phyloP scores from a whole-genome alignment of 2,329 filamentous ascomycete species.

The Botrytis squamosa region DNA sequence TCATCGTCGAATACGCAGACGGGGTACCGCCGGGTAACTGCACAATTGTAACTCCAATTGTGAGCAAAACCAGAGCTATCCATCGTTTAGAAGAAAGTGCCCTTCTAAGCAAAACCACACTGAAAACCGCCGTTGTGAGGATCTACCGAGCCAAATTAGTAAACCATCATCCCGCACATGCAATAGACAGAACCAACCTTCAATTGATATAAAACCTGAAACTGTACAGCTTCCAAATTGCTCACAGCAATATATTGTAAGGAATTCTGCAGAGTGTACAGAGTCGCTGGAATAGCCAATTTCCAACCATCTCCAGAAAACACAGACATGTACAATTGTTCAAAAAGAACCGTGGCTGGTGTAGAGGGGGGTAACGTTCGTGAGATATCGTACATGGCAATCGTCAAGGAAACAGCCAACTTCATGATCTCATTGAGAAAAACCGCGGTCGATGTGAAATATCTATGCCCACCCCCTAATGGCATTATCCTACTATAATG shows the following conservation, averaged over 20 bases:
- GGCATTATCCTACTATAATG: conserved; percentile 96
- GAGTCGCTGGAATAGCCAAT: conserved; percentile 78
- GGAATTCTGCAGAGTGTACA: conserved; percentile 93
- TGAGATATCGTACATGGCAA: conserved; percentile 86
- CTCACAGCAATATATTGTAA: conserved; percentile 89
- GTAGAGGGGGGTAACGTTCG: conserved; percentile 73
- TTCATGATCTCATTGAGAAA: conserved; percentile 93
- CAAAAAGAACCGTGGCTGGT: conserved; percentile 75
- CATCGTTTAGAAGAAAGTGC: conserved; percentile 72
- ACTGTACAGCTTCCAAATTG: conserved; percentile 88
- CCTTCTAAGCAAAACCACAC: conserved; percentile 71
- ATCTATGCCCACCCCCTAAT: conserved; percentile 76
- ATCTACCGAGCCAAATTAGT: conserved; percentile 51
- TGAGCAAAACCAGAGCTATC: conserved; percentile 75
- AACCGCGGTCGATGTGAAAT: conserved; percentile 90
- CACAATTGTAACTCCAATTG: conserved; percentile 79
- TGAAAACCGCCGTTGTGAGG: conserved; percentile 84
- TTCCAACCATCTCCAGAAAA: conserved; percentile 95
- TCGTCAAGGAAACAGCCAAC: conserved; percentile 78
- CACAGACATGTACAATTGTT: conserved; percentile 74
- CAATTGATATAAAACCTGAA: conserved; percentile 89
- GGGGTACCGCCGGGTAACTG: conserved; percentile 68
- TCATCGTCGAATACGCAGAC: conserved; percentile 58
- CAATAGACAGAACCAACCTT: conserved; percentile 55
- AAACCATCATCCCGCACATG: not conserved